Evolutionary conservation across 768 basidiomycete genomes (phyloP).

Genomic region (Hypholoma fasciculare): DNA sequence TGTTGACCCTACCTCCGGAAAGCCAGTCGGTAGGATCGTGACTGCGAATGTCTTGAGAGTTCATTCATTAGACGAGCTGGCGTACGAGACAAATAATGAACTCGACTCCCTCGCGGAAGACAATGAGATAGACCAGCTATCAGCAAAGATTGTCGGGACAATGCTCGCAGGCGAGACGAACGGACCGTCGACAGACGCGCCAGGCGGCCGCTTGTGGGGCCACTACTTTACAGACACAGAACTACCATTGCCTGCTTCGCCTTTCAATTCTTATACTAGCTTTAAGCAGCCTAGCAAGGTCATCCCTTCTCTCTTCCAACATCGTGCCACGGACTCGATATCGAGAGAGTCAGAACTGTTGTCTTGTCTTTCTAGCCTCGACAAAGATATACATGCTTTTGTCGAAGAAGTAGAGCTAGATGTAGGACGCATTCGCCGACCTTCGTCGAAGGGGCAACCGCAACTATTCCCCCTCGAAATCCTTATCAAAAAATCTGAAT

Average conservation of each 20-base stretch:
- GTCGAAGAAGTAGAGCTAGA: neutral
- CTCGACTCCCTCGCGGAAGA: neutral
- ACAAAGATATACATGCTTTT: too few species aligned
- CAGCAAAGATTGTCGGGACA: neutral
- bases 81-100: neutral
- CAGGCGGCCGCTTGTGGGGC: slow-evolving; percentile 3
- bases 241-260: neutral
- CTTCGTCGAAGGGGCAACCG: neutral
- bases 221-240: neutral
- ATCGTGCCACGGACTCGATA: too few species aligned
- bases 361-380: too few species aligned
- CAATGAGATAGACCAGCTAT: neutral
- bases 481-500: neutral
- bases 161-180: neutral
- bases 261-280: neutral
- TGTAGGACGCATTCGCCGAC: neutral
- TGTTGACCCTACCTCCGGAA: neutral
- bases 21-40: neutral
- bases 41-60: neutral
- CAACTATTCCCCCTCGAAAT: neutral
- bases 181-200: neutral
- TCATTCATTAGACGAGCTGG: neutral
- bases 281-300: too few species aligned
- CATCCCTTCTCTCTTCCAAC: too few species aligned
- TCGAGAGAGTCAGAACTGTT: too few species aligned